Evolutionary conservation across 2,329 filamentous ascomycete species (phyloP).

Genomic region (Fusarium sp.): DNA sequence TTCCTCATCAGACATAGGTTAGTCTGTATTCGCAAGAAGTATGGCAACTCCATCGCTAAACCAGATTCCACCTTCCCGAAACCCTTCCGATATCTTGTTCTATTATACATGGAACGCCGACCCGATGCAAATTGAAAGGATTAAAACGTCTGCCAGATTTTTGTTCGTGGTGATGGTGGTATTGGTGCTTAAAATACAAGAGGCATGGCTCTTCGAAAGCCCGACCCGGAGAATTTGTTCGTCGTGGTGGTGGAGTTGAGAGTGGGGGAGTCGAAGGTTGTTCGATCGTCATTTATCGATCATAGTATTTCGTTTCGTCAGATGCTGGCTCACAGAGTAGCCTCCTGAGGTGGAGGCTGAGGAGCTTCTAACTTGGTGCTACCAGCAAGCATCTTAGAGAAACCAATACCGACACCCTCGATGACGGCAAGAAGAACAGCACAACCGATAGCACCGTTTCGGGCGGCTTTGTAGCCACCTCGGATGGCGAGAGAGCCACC

Average conservation of each 20-base stretch:
- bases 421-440: slow-evolving; percentile 94
- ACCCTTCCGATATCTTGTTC: slow-evolving; percentile 29
- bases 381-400: slow-evolving; percentile 93
- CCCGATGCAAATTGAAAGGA: slow-evolving; percentile 43
- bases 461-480: slow-evolving; percentile 89
- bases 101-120: slow-evolving; percentile 49
- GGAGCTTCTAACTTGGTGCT: slow-evolving; percentile 80
- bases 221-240: slow-evolving; percentile 12
- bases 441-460: slow-evolving; percentile 96
- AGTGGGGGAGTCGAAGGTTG: slow-evolving; percentile 29
- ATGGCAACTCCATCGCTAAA: slow-evolving; percentile 37
- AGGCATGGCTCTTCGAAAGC: slow-evolving; percentile 8
- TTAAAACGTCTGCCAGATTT: slow-evolving; percentile 35
- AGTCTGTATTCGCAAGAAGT: slow-evolving; percentile 30
- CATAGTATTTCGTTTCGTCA: slow-evolving; percentile 19
- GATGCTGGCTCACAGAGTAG: slow-evolving; percentile 37
- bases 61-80: slow-evolving; percentile 33
- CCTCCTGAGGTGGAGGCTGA: slow-evolving; percentile 45
- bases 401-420: slow-evolving; percentile 95
- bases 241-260: slow-evolving; percentile 39
- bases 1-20: slow-evolving; percentile 29
- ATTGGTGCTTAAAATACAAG: slow-evolving; percentile 33
- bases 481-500: slow-evolving; percentile 90
- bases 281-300: slow-evolving; percentile 17
- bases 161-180: slow-evolving; percentile 29